Conservation (phyloP, 129 eudicot genomes). For the Calendula officinalis region DNA sequence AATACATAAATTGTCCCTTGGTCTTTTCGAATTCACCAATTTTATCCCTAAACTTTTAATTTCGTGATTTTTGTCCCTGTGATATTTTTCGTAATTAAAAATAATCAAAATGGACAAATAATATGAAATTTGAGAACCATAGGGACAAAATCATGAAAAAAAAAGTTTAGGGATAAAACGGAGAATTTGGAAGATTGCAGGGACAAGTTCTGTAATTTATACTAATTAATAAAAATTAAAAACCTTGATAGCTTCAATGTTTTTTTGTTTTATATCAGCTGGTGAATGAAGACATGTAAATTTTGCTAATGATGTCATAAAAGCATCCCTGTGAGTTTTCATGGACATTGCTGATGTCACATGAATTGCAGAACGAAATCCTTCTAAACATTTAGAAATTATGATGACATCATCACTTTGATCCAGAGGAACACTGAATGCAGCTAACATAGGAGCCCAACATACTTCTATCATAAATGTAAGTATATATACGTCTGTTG, state of each 20-base stretch:
- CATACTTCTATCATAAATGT: constrained; percentile 94
- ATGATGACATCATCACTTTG: constrained; percentile 87
- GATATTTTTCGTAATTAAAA: no score
- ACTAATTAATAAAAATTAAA: constrained; percentile 4
- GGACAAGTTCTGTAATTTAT: no score
- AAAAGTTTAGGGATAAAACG: no score
- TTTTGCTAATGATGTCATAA: constrained; percentile 89
- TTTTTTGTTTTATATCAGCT: constrained; percentile 93
- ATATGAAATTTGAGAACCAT: no score
- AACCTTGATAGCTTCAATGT: constrained; percentile 98
- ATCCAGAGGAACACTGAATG: constrained; percentile 98
- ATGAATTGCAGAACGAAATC: constrained; percentile 87
- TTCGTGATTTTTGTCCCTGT: no score
- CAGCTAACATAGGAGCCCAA: constrained; percentile 99
- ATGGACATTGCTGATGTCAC: constrained; percentile 98
- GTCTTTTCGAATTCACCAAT: no score
- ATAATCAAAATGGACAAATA: no score
- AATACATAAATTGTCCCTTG: no score
- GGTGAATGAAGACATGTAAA: constrained; percentile 97
- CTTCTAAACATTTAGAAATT: constrained; percentile 72
- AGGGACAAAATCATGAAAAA: no score
- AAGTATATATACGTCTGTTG: constrained; percentile 87
- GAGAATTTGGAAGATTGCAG: no score
- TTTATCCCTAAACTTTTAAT: no score
- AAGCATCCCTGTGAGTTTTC: constrained; percentile 99